Evolutionary conservation across 2,329 filamentous ascomycete genomes (phyloP).

Genomic region (Cercospora sojina): DNA sequence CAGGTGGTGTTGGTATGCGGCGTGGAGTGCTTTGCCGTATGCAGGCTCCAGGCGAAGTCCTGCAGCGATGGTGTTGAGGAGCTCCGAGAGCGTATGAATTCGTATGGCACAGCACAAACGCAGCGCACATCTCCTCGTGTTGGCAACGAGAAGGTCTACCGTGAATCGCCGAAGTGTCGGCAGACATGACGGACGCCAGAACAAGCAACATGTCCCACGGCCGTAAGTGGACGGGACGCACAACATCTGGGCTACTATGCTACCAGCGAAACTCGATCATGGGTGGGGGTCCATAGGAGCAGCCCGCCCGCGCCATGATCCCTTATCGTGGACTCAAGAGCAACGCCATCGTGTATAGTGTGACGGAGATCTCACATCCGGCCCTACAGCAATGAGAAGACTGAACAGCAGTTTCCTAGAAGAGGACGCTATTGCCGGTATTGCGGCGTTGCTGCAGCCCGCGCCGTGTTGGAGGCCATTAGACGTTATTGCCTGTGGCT

Average conservation of each 20-base stretch:
- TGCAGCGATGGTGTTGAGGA: conserved; percentile 7
- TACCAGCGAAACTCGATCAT: conserved; percentile 14
- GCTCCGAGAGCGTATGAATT: conserved; percentile 5
- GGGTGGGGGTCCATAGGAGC: conserved; percentile 8
- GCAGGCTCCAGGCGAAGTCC: conserved; percentile 7
- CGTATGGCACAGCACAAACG: conserved; percentile 15
- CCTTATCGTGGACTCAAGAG: conserved; percentile 15
- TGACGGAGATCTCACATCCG: conserved; percentile 13
- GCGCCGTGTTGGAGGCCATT: conserved; percentile 4
- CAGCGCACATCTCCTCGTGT: conserved; percentile 3
- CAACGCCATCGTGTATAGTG: conserved; percentile 18
- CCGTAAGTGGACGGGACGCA: conserved; percentile 19
- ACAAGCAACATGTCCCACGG: conserved; percentile 18
- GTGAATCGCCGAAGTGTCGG: conserved; percentile 24
- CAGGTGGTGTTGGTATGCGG: neutral
- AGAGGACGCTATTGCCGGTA: neutral
- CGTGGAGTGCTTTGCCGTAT: conserved; percentile 19
- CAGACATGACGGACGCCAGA: conserved; percentile 11
- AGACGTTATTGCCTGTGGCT: conserved; percentile 3
- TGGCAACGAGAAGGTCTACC: neutral
- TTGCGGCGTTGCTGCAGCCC: conserved; percentile 13
- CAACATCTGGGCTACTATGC: conserved; percentile 18
- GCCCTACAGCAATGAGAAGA: neutral
- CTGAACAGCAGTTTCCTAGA: neutral
- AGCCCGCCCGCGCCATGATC: conserved; percentile 9